Evolutionary conservation across 345 rosid species (phyloP).

Genomic region (Eucalyptus cloeziana): DNA sequence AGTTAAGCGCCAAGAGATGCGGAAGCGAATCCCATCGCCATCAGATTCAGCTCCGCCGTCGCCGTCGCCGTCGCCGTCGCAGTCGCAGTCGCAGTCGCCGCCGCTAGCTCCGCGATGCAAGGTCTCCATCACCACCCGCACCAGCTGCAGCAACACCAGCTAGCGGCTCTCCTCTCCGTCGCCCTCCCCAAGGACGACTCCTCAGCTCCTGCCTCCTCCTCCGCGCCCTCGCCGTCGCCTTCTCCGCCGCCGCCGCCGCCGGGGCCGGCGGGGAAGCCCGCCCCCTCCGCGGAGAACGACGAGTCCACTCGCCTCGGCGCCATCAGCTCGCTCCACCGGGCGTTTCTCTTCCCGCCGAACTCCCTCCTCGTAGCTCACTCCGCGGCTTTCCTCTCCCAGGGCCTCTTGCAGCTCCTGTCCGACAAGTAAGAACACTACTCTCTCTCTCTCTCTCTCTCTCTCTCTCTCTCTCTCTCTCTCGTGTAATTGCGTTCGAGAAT

Average conservation of each 20-base stretch:
- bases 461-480: background rate
- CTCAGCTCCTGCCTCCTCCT: constrained; percentile 7
- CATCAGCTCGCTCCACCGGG: constrained; percentile 73
- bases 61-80: background rate
- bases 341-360: constrained; percentile 72
- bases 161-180: constrained; percentile 58
- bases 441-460: background rate
- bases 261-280: background rate
- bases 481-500: background rate
- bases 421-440: constrained; percentile 41
- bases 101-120: constrained; percentile 15
- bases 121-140: constrained; percentile 48
- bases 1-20: background rate
- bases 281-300: constrained; percentile 19
- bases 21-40: background rate
- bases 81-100: background rate
- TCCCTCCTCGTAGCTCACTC: constrained; percentile 78
- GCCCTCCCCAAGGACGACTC: constrained; percentile 58
- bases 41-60: background rate
- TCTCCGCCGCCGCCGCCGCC: background rate
- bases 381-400: constrained; percentile 73
- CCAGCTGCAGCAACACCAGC: constrained; percentile 71
- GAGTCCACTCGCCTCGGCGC: constrained; percentile 66
- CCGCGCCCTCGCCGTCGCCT: background rate
- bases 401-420: constrained; percentile 65